These are phyloP conservation scores for Decorospora gaudefroyi DNA, from an alignment of 2,329 filamentous ascomycete species.

Conservation along the genomic window DNA sequence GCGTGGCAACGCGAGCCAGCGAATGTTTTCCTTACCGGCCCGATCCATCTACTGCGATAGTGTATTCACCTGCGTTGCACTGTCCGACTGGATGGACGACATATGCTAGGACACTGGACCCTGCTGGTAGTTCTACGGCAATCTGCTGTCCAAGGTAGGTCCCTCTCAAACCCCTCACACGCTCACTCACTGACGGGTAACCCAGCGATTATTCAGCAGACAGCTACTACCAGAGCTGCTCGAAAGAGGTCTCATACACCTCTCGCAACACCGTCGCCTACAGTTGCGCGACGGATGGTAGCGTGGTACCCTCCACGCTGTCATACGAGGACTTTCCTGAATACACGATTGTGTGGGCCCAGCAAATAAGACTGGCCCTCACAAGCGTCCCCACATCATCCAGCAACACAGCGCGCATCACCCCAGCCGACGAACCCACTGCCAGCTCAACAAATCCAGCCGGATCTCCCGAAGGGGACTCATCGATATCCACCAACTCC, in stretches of 20 bases:
- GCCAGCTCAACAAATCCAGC: neutral
- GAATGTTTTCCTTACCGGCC: slow-evolving; percentile 3
- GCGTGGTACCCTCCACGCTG: neutral
- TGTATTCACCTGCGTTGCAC: neutral
- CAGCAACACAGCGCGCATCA: neutral
- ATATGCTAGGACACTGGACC: neutral
- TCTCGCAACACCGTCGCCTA: neutral
- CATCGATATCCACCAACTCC: neutral
- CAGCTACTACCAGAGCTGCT: neutral
- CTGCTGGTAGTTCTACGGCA: neutral
- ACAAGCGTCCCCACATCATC: neutral
- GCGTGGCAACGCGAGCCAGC: neutral
- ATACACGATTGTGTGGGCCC: neutral
- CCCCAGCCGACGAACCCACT: neutral
- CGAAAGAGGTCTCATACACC: neutral
- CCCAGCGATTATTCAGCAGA: neutral
- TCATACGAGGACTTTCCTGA: neutral
- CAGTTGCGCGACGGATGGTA: neutral
- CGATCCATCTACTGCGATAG: neutral
- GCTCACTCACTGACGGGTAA: neutral
- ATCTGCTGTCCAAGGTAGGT: slow-evolving; percentile 1
- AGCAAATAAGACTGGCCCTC: neutral
- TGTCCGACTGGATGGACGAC: slow-evolving; percentile 1
- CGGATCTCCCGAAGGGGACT: neutral
- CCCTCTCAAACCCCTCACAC: neutral